A percentile compares a stretch with the other conserved stretches of the same genome.
Conservation (phyloP, 768 basidiomycete species). For the Saitozyma sp. region DNA sequence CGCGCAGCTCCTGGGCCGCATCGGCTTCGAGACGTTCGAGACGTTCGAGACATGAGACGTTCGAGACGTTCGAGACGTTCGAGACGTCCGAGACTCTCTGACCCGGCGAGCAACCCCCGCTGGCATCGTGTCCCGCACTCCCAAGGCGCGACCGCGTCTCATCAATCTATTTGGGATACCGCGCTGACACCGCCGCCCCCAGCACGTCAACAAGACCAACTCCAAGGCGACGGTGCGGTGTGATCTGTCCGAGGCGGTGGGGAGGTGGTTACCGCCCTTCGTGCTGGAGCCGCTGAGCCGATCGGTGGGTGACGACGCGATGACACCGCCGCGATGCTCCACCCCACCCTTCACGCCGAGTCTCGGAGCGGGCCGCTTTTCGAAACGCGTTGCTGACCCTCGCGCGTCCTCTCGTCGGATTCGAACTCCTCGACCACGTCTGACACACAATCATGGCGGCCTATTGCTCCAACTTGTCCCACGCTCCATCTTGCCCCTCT, state of each 20-base stretch:
- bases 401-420: neutral
- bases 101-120: too few relatives aligned
- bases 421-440: neutral
- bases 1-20: too few relatives aligned
- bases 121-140: too few relatives aligned
- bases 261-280: slow-evolving; percentile 44
- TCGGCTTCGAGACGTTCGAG: too few relatives aligned
- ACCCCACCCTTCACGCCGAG: neutral
- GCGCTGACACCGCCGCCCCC: neutral
- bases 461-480: neutral
- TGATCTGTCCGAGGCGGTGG: slow-evolving; percentile 10
- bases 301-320: slow-evolving; percentile 30
- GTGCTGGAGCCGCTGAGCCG: slow-evolving; percentile 25
- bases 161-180: neutral
- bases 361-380: neutral
- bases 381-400: neutral
- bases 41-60: too few relatives aligned
- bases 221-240: slow-evolving; percentile 47
- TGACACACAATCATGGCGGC: neutral
- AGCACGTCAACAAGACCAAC: slow-evolving; percentile 53
- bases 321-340: neutral
- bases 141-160: neutral
- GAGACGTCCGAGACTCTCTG: too few relatives aligned
- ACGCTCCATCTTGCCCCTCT: too few relatives aligned
- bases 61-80: too few relatives aligned